A percentile compares a stretch with the other conserved stretches of the same genome.
phyloP scores from a whole-genome alignment of 2,329 filamentous ascomycete species.

The Colletotrichum karsti region DNA sequence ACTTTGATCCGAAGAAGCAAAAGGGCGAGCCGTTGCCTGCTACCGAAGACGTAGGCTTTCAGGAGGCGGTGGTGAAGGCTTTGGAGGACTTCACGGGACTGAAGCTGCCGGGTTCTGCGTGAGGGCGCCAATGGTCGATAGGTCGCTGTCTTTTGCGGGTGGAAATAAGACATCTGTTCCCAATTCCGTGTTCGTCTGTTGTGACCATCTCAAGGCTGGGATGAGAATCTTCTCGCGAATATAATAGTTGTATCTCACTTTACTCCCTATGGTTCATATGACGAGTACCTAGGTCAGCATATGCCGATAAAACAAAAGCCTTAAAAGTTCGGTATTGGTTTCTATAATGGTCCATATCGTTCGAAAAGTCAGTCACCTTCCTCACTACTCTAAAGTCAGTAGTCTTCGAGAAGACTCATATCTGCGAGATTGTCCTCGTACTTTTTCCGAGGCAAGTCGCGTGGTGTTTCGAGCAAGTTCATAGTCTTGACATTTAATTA shows the following conservation, averaged over 20 bases:
- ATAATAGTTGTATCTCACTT: too few species aligned
- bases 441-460: background rate
- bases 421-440: background rate
- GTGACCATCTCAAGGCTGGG: background rate
- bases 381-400: background rate
- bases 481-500: background rate
- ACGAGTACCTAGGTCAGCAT: too few species aligned
- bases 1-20: slow-evolving; percentile 32
- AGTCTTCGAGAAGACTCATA: background rate
- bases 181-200: background rate
- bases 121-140: background rate
- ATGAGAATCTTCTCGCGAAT: background rate
- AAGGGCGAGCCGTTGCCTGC: slow-evolving; percentile 22
- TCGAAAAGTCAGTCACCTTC: background rate
- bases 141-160: background rate
- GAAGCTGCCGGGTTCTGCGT: slow-evolving; percentile 14
- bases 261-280: too few species aligned
- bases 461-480: background rate
- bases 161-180: background rate
- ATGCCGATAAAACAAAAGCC: too few species aligned
- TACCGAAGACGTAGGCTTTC: slow-evolving; percentile 24
- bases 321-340: too few species aligned
- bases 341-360: too few species aligned
- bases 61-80: slow-evolving; percentile 30
- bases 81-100: slow-evolving; percentile 28